phyloP scores from a whole-genome alignment of 2,329 filamentous ascomycete species.

The Trichoderma aggressivum region DNA sequence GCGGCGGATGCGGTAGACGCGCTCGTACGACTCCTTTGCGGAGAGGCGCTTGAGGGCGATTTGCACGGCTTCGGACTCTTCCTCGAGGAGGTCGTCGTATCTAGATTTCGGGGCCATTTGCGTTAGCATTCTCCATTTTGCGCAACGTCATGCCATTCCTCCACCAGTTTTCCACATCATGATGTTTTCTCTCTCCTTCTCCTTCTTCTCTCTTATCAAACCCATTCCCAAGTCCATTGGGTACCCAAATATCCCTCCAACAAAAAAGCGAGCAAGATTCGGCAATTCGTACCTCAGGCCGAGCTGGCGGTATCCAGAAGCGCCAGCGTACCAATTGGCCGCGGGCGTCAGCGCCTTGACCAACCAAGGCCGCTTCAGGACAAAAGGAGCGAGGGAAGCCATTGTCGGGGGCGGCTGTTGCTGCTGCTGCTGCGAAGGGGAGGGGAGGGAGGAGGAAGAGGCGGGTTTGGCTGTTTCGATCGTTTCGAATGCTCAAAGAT shows the following conservation, averaged over 20 bases:
- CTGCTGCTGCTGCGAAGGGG: not conserved
- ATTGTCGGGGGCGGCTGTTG: conserved; percentile 7
- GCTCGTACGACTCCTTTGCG: conserved; percentile 90
- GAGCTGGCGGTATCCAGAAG: conserved; percentile 88
- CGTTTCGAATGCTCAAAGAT: conserved; percentile 20
- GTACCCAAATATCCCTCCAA: not conserved
- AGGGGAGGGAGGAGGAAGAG: not conserved
- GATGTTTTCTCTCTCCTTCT: not conserved
- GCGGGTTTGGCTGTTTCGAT: not conserved
- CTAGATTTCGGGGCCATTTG: conserved; percentile 46
- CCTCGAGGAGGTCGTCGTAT: conserved; percentile 89
- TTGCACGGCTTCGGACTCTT: conserved; percentile 85
- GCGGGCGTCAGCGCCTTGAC: conserved; percentile 71
- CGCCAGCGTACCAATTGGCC: conserved; percentile 83
- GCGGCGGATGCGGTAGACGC: conserved; percentile 93
- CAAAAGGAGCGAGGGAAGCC: conserved; percentile 62
- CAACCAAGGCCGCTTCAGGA: conserved; percentile 84
- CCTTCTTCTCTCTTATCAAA: not conserved
- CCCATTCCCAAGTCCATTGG: not conserved
- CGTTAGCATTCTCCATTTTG: conserved; percentile 9
- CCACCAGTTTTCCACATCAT: not conserved
- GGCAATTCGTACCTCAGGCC: conserved; percentile 69
- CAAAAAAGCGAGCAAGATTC: not conserved
- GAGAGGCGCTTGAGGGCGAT: conserved; percentile 86
- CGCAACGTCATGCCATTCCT: not conserved